Evolutionary conservation across 495 filamentous ascomycete species (phyloP), one percentile per base, ranked within the genome.

Genomic region (Podospora tetraspora): DNA sequence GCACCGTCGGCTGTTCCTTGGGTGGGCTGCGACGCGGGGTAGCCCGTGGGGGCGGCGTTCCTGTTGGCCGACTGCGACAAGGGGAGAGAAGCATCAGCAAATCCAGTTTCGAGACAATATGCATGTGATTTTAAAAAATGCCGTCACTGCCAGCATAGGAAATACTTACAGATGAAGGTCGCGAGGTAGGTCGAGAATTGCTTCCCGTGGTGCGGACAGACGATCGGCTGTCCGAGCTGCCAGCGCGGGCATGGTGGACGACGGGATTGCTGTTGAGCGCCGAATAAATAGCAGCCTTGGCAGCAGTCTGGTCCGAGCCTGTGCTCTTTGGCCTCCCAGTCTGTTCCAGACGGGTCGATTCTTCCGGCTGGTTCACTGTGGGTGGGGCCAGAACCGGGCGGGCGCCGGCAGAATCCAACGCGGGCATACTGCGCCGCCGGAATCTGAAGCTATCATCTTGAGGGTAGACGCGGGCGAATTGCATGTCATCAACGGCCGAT

Each of bases 381-480:
- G 74, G 80, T 67, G 81, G 79, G 74, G 76, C 73, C 70, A 78
- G 68, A 72, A 77, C 73, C 66, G 69, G 75, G 67, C 79, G 74
- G 75, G 82, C 85, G 69, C 85, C 84, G 68, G 79, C 76, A 72
- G 87, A 86, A 79, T 95, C 92, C 72, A 96, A 85, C 61, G 86
- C 91, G 66, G 91, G 91, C 82, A 93, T 85, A 75, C 93, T 97
- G 65, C 93, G 86, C 73, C 93, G 86, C 69, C 93, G 84, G 79
- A 93, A 91, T 69, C 90, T 85, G 77, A 91, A 91, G 11, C 89
- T 86, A 62, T 88, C 81, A 61, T 94, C 92, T 21, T 85, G 81
- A 37, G 77, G 59, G 16, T 76, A 71, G 37, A 78, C 80, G 58
- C 78, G 80, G 52, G 81, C 74, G 57, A 88, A 70, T 52, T 78